Conservation (phyloP, 176 grass and related monocot species). For the Rhynchospora breviuscula region DNA sequence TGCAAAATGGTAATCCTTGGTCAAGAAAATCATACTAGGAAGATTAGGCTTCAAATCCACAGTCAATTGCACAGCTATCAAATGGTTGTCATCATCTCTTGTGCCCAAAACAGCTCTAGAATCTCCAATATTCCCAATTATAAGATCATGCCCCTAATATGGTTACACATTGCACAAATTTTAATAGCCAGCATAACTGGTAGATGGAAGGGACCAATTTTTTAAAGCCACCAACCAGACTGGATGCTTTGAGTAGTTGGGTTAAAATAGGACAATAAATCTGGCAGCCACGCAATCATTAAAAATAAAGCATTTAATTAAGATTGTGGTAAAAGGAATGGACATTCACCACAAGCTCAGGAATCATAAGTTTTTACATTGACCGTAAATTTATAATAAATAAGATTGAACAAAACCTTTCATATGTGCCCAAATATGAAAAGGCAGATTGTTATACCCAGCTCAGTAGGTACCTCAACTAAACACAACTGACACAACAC, state of each 20-base stretch:
- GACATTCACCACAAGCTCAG: too few relatives aligned
- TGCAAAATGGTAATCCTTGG: conserved; percentile 5
- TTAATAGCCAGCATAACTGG: conserved; percentile 9
- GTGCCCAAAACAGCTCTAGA: conserved; percentile 79
- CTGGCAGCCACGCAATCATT: background rate
- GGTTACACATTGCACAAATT: conserved; percentile 10
- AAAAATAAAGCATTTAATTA: background rate
- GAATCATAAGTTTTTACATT: too few relatives aligned
- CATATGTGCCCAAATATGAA: background rate
- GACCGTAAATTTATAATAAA: too few relatives aligned
- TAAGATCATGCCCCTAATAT: conserved; percentile 68
- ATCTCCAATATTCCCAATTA: conserved; percentile 87
- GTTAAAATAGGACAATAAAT: conserved; percentile 11
- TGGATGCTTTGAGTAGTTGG: conserved; percentile 2
- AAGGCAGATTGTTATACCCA: background rate
- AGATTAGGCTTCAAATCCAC: conserved; percentile 95
- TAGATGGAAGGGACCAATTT: conserved; percentile 2
- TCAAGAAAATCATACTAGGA: conserved; percentile 47
- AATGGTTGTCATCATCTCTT: conserved; percentile 54
- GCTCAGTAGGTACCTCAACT: background rate
- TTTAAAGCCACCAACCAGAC: conserved; percentile 4
- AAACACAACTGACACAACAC: background rate
- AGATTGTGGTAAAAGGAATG: background rate
- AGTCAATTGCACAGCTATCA: conserved; percentile 70
- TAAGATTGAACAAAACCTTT: background rate